Base-by-base conservation (phyloP, 2,329 filamentous ascomycete genomes). In the Claviceps spartinae region DNA sequence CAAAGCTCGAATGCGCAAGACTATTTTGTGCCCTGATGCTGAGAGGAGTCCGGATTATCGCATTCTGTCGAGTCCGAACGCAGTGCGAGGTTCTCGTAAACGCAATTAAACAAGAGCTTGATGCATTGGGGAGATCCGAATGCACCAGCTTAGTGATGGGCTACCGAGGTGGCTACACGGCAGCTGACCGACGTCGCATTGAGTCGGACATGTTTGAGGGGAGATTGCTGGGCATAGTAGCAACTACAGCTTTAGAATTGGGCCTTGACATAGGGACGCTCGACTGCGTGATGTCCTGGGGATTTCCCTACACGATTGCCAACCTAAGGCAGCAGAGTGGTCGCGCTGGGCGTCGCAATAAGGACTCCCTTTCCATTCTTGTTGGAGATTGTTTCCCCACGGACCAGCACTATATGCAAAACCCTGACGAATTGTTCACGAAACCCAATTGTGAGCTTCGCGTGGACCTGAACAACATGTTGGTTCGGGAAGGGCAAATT, bases 141-240 rank as follows among this genome's bases (percentile, higher is more conserved):
- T 84, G 88, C 40, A 80, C 81, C 60, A 79, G 79, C 30, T 75
- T 91, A 47, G 88, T 98, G 1, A 96, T 95, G 89, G 88, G 87
- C 0, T 98, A 98, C 62, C 82, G 93, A 55, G 93, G 93, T 24
- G 93, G 93, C 0, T 98, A 98, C 63, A 95, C 90, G 3, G 82
- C 91, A 2, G 86, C 94, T 64, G 93, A 98, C 61, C 78, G 93
- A 52, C 80, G 93, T 18, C 76, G 79, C 52, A 96, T 98, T 54
- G 93, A 98, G 66, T 81, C 78, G 26, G 90, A 97, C 63, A 97
- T 98, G 93, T 98, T 98, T 59, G 86, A 95, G 52, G 93, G 93
- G 0, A 93, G 90, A 61, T 75, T 98, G 1, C 76, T 96, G 55
- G 93, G 93, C 1, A 94, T 98, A 52, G 83, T 98, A 36, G 91